Percentiles rank a stretch among this genome's conserved stretches.
phyloP scores from a whole-genome alignment of 1,284 basidiomycete genomes.

The Farysia itapuensis region DNA sequence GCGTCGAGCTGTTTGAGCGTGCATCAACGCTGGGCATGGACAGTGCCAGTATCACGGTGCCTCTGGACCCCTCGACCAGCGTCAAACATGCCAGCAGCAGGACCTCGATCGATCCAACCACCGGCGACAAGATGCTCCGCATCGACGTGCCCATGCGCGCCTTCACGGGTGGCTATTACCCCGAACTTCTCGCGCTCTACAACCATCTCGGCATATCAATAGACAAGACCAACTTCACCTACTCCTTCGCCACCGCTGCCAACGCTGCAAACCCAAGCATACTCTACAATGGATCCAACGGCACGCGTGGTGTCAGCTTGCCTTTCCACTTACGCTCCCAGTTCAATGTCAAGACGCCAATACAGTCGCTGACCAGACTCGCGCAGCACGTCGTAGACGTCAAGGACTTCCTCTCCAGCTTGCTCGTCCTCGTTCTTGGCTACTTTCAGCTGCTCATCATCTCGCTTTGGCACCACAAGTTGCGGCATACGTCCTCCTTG shows the following conservation, averaged over 20 bases:
- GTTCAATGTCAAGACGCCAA: too few species aligned
- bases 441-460: conserved; percentile 47
- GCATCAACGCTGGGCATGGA: conserved; percentile 52
- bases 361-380: conserved; percentile 1
- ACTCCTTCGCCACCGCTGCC: conserved; percentile 34
- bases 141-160: conserved; percentile 58
- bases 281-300: conserved; percentile 47
- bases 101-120: neutral
- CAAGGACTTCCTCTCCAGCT: conserved; percentile 7
- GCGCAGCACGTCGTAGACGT: conserved; percentile 1
- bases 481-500: conserved; percentile 37
- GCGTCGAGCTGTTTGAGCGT: conserved; percentile 48
- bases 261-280: conserved; percentile 14
- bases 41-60: conserved; percentile 47
- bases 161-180: conserved; percentile 57
- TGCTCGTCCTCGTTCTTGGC: conserved; percentile 31
- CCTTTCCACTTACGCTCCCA: conserved; percentile 8
- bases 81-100: neutral
- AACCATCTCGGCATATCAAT: conserved; percentile 33
- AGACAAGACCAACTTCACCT: conserved; percentile 44
- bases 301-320: conserved; percentile 32
- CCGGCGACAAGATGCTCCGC: conserved; percentile 4
- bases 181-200: conserved; percentile 47
- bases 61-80: conserved; percentile 1
- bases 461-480: conserved; percentile 35